phyloP scores from a whole-genome alignment of 257 asterid species.

The Linaria vulgaris region DNA sequence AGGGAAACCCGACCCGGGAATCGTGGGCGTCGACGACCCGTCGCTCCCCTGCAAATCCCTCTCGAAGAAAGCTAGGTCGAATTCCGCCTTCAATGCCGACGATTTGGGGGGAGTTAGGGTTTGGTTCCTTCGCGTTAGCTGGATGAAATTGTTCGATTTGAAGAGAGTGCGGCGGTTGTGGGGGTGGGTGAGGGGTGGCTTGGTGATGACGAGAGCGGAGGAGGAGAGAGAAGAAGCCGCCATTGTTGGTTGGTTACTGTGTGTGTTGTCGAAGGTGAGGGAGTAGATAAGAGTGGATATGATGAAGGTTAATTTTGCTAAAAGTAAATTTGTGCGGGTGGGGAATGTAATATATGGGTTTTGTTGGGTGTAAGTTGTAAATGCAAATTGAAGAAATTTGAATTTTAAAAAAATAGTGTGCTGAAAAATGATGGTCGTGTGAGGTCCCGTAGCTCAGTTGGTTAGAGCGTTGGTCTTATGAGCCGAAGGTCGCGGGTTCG shows the following conservation, averaged over 20 bases:
- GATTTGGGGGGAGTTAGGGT: constrained; percentile 4
- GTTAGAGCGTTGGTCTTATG: constrained; percentile 99
- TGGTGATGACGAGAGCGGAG: constrained; percentile 30
- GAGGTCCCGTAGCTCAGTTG: constrained; percentile 75
- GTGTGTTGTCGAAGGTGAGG: not conserved
- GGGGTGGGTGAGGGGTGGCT: constrained; percentile 20
- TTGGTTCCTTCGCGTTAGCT: constrained; percentile 16
- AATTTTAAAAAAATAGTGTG: too few species aligned
- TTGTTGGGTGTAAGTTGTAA: too few species aligned
- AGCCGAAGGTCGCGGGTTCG: constrained; percentile 99
- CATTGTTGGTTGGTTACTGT: constrained; percentile 32
- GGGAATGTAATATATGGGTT: too few species aligned
- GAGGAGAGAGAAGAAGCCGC: constrained; percentile 41
- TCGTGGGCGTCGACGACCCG: constrained; percentile 40
- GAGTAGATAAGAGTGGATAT: constrained; percentile 18
- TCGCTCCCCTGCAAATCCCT: constrained; percentile 57
- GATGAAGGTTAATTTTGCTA: too few species aligned
- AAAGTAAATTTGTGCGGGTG: too few species aligned
- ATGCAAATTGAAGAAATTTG: too few species aligned
- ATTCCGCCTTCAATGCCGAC: constrained; percentile 36
- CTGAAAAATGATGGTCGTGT: too few species aligned
- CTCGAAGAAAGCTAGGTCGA: constrained; percentile 64
- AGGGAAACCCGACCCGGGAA: constrained; percentile 60
- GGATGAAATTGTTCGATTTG: constrained; percentile 20
- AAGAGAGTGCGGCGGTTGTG: constrained; percentile 11